Evolutionary conservation across 2,329 filamentous ascomycete species (phyloP), one percentile per base, ranked within the genome.

Genomic region (Trichoderma endophyticum): DNA sequence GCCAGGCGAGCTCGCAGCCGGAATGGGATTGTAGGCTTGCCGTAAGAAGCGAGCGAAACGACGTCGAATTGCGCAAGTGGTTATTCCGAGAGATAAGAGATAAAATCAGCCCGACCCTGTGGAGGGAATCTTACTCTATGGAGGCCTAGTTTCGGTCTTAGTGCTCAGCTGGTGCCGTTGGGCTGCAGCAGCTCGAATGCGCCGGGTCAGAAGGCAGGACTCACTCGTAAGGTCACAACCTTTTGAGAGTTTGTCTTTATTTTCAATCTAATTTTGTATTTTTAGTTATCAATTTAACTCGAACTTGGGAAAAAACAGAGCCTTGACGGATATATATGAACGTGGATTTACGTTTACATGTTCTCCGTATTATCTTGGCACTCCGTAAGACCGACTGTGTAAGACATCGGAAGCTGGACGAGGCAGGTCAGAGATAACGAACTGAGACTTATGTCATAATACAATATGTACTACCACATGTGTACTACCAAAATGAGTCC

Each of bases 131-230:
- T 54, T 54, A 54, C 48, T 67, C 21, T 15, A n/a, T 43, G 32
- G 34, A 59, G 54, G 51, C 51, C 54, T 69, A 69, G 65, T 51
- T 28, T 51, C 34, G 56, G 56, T n/a, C 14, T 61, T 69, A 69
- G 64, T 39, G 64, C 24, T 14, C 11, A 56, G 34, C 14, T 9
- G 34, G 60, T 24, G 48, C n/a, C n/a, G 24, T 62, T 51, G 39
- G 48, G 63, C 48, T 66, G 28, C 28, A 56, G 43, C 63, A 30
- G 63, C 12, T 56, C 63, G 54, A 51, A 48, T 28, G 18, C 26
- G 48, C 48, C 28, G 9, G 9, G 8, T 32, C 56, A 11, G 30
- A 34, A 21, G 21, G 21, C 48, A 54, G 9, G 48, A 54, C 21
- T 24, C 9, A 21, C n/a, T 60, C n/a, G 32, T 21, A 28, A 14